Percentiles rank a stretch among this genome's conserved stretches.
Evolutionary conservation across 2,329 filamentous ascomycete genomes (phyloP).

Genomic region (Diaporthe vaccinii): DNA sequence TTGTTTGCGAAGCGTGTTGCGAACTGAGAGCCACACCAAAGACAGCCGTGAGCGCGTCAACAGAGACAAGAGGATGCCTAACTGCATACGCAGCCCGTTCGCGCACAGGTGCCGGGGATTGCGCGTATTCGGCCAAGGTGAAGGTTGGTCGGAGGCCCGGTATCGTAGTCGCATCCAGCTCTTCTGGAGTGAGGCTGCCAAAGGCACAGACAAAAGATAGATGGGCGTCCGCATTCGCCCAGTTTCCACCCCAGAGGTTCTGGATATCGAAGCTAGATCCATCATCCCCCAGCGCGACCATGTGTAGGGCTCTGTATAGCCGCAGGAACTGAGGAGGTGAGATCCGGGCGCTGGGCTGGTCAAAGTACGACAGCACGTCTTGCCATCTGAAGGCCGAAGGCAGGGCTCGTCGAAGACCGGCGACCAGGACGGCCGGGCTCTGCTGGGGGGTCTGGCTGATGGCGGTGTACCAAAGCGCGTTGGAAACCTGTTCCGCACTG

Average conservation of each 20-base stretch:
- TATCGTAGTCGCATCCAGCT: slow-evolving; percentile 87
- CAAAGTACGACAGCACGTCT: slow-evolving; percentile 83
- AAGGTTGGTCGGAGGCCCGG: slow-evolving; percentile 86
- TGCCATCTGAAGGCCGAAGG: slow-evolving; percentile 76
- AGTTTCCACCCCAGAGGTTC: slow-evolving; percentile 88
- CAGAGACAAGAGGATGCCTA: slow-evolving; percentile 88
- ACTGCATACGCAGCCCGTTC: slow-evolving; percentile 73
- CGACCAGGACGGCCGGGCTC: slow-evolving; percentile 68
- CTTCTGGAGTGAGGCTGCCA: slow-evolving; percentile 78
- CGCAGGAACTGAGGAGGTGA: slow-evolving; percentile 84
- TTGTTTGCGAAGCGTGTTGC: slow-evolving; percentile 71
- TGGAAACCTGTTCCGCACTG: slow-evolving; percentile 85
- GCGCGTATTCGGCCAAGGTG: slow-evolving; percentile 68
- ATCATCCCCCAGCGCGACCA: slow-evolving; percentile 73
- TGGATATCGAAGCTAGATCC: slow-evolving; percentile 82
- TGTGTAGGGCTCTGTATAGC: slow-evolving; percentile 83
- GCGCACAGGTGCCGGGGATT: slow-evolving; percentile 62
- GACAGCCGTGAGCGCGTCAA: slow-evolving; percentile 82
- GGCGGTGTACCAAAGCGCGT: slow-evolving; percentile 77
- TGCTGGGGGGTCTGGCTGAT: slow-evolving; percentile 70
- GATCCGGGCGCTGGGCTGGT: slow-evolving; percentile 81
- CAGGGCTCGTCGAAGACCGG: slow-evolving; percentile 73
- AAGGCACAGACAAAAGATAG: slow-evolving; percentile 95
- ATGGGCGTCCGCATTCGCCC: slow-evolving; percentile 89
- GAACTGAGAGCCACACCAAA: slow-evolving; percentile 75